Conservation (phyloP, 2,329 filamentous ascomycete species). For the Microdochium bolleyi region DNA sequence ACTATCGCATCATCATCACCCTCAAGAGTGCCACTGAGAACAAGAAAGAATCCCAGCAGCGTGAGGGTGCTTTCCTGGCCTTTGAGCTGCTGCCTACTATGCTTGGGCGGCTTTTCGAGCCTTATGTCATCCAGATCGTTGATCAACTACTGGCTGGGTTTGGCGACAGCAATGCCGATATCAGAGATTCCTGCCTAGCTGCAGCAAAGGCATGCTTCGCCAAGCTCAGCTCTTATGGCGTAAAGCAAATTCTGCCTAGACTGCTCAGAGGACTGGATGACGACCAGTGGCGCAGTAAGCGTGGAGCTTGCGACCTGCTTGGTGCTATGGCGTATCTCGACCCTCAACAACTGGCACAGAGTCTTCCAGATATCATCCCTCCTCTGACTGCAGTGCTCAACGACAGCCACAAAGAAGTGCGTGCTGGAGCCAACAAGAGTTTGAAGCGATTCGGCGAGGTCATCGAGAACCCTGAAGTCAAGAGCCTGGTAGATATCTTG, state of each 20-base stretch:
- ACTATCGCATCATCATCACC: constrained; percentile 78
- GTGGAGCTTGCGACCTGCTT: constrained; percentile 91
- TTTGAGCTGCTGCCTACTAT: constrained; percentile 86
- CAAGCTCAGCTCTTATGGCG: constrained; percentile 87
- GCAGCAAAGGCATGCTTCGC: constrained; percentile 93
- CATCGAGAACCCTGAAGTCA: constrained; percentile 96
- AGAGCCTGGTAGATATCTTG: constrained; percentile 81
- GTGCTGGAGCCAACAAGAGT: constrained; percentile 85
- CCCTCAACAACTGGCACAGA: constrained; percentile 85
- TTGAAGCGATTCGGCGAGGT: constrained; percentile 97
- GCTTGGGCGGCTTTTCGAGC: constrained; percentile 84
- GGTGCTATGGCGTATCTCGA: constrained; percentile 99
- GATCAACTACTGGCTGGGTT: constrained; percentile 85
- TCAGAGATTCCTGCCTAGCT: constrained; percentile 86
- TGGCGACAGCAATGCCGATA: constrained; percentile 79
- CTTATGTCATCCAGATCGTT: constrained; percentile 92
- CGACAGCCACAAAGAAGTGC: constrained; percentile 96
- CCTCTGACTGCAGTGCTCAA: constrained; percentile 90
- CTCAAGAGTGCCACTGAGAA: constrained; percentile 83
- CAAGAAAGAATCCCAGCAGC: constrained; percentile 83
- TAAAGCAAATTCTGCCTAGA: constrained; percentile 88
- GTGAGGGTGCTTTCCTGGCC: constrained; percentile 81
- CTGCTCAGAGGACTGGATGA: constrained; percentile 89
- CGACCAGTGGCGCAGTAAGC: constrained; percentile 96
- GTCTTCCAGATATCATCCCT: constrained; percentile 92